A percentile compares a stretch with the other conserved stretches of the same genome.
Evolutionary conservation across 2,329 filamentous ascomycete species (phyloP).

Genomic region (Orbilia oligospora): DNA sequence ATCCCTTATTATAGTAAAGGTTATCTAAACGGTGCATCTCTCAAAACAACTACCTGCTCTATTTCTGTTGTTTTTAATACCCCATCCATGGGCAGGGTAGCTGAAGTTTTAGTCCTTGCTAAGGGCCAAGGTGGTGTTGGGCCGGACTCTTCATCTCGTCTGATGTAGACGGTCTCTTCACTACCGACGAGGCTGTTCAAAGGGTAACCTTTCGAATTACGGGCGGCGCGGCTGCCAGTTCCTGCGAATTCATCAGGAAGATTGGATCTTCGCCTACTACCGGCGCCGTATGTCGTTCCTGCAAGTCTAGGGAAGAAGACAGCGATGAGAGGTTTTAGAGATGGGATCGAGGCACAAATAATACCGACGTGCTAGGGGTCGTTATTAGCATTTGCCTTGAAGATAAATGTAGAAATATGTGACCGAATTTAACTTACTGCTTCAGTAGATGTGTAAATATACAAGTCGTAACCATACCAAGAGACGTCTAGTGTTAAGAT

Average conservation of each 20-base stretch:
- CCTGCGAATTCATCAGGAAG: constrained; percentile 36
- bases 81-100: constrained; percentile 16
- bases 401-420: not conserved
- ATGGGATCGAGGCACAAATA: constrained; percentile 58
- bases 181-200: constrained; percentile 50
- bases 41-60: constrained; percentile 45
- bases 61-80: constrained; percentile 56
- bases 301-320: constrained; percentile 55
- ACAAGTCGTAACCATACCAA: constrained; percentile 58
- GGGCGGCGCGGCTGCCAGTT: constrained; percentile 29
- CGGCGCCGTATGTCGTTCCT: constrained; percentile 46
- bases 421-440: constrained; percentile 38
- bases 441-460: constrained; percentile 57
- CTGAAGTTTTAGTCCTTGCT: constrained; percentile 16
- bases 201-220: constrained; percentile 55
- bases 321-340: constrained; percentile 50
- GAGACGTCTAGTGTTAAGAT: constrained; percentile 54
- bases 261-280: constrained; percentile 40
- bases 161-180: constrained; percentile 50
- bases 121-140: constrained; percentile 17
- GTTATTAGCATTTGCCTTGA: constrained; percentile 16
- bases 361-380: constrained; percentile 52
- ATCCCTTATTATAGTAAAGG: not conserved
- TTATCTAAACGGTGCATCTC: constrained; percentile 40
- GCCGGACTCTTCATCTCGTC: constrained; percentile 38